Evolutionary conservation across 768 basidiomycete genomes (phyloP), one percentile per base, ranked within the genome.

Genomic region (Suillus tomentosus): DNA sequence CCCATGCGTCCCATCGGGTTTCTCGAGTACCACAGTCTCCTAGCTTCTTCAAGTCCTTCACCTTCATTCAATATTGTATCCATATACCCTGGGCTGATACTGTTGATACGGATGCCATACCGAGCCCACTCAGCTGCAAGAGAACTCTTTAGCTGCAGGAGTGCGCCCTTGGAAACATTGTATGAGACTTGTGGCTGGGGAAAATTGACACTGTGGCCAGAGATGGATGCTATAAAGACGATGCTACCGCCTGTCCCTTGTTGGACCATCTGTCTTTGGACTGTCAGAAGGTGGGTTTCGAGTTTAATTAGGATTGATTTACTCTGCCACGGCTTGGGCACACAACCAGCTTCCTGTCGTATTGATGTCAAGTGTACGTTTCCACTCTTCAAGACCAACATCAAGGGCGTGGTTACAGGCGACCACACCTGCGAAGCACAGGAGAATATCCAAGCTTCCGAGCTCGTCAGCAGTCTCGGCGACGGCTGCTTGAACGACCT

Each of bases 1-100:
- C 80, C 80, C 77, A 82, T 79, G 55, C 81, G 72, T 1, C 80
- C 81, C 76, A 81, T 76, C 13, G 79, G 80, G 64, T 74, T 82
- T 58, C 77, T 72, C 37, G 73, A 74, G 3, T 70, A 64, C 80
- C 79, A 82, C n/a, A 77, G 72, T 11, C 66, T 66, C 55, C 76
- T 71, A n/a, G 71, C 74, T 11, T 71, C 68, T 15, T 70, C 76
- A 14, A 79, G 67, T 1, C 73, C 73, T 0, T 72, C 70, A 10
- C 76, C 77, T 51, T 74, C 71, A 47, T 81, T 82, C 68, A 81
- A 69, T 53, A 76, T 71, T 5, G 82, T 81, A 56, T 81, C 76
- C 76, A 80, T 80, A 63, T 79, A 81, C 15, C 80, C 81, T 13
- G 80, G 79, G 51, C 77, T 78, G 34, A 83, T 75, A 47, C 76